A percentile compares a stretch with the other conserved stretches of the same genome.
Evolutionary conservation across 495 filamentous ascomycete genomes (phyloP).

Genomic region (Venustampulla echinocandica): DNA sequence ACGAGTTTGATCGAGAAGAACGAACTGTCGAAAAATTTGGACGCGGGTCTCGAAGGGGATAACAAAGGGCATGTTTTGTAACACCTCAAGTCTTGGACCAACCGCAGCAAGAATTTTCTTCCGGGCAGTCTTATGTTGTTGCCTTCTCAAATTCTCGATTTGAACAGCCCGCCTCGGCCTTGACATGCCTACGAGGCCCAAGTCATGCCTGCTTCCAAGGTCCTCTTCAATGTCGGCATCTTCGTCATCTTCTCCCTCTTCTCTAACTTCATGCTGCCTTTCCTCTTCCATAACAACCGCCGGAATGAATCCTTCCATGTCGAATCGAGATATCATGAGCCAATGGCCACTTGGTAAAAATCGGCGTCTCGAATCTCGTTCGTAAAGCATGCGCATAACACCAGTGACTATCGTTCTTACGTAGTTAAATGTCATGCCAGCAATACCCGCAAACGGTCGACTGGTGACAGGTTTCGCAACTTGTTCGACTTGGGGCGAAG

Average conservation of each 20-base stretch:
- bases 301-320: conserved; percentile 84
- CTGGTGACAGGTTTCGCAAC: conserved; percentile 2
- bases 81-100: conserved; percentile 77
- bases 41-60: conserved; percentile 90
- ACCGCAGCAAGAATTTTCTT: conserved; percentile 64
- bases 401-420: conserved; percentile 74
- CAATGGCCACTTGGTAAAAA: conserved; percentile 80
- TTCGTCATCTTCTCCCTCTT: conserved; percentile 41
- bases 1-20: conserved; percentile 68
- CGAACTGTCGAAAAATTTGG: conserved; percentile 90
- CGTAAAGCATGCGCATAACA: conserved; percentile 82
- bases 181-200: conserved; percentile 14
- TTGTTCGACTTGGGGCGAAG: conserved; percentile 2
- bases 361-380: conserved; percentile 81
- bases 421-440: conserved; percentile 69
- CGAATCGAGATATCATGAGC: conserved; percentile 87
- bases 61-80: conserved; percentile 94
- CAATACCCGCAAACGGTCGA: conserved; percentile 37
- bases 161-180: conserved; percentile 17
- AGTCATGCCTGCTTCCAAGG: background rate
- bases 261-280: conserved; percentile 48
- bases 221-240: conserved; percentile 28
- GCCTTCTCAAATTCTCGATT: conserved; percentile 41
- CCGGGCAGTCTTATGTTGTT: conserved; percentile 55
- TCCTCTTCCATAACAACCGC: conserved; percentile 86